Conservation (phyloP, 2,329 filamentous ascomycete species). For the Alternaria sp. region DNA sequence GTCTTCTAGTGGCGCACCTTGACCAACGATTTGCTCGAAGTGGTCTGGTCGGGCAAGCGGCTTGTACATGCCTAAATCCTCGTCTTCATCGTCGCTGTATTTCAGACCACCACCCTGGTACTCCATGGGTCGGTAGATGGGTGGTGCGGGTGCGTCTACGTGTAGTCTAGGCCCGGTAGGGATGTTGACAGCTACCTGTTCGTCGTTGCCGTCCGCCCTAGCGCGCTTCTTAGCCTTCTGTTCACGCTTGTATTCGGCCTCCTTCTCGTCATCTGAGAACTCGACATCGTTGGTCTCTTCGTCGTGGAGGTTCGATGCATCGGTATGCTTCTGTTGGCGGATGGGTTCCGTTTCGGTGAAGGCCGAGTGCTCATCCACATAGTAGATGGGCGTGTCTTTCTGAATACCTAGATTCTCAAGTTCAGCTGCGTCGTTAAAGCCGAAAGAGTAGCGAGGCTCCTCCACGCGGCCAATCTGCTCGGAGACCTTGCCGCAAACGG, state of each 20-base stretch:
- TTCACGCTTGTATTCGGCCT: conserved; percentile 74
- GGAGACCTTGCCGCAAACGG: conserved; percentile 80
- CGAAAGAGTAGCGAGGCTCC: conserved; percentile 84
- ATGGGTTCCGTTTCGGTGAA: conserved; percentile 89
- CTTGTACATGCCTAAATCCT: conserved; percentile 57
- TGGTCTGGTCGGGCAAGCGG: conserved; percentile 58
- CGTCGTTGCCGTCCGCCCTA: conserved; percentile 40
- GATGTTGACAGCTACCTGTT: conserved; percentile 29
- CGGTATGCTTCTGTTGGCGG: conserved; percentile 82
- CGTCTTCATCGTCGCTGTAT: conserved; percentile 56
- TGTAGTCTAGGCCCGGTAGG: conserved; percentile 32
- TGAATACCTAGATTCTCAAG: conserved; percentile 72
- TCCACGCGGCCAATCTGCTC: conserved; percentile 88
- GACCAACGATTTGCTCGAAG: conserved; percentile 55
- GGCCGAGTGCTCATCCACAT: conserved; percentile 77
- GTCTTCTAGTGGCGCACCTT: conserved; percentile 48
- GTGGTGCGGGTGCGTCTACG: conserved; percentile 25
- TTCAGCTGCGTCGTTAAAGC: conserved; percentile 74
- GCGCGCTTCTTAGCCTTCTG: conserved; percentile 67
- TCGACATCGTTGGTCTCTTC: conserved; percentile 93
- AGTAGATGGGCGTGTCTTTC: conserved; percentile 77
- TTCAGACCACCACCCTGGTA: conserved; percentile 50
- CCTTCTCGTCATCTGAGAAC: conserved; percentile 96
- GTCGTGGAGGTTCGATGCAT: conserved; percentile 94
- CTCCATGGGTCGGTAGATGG: conserved; percentile 31